Conservation (phyloP, 2,329 filamentous ascomycete genomes). For the Pyricularia pennisetigena region DNA sequence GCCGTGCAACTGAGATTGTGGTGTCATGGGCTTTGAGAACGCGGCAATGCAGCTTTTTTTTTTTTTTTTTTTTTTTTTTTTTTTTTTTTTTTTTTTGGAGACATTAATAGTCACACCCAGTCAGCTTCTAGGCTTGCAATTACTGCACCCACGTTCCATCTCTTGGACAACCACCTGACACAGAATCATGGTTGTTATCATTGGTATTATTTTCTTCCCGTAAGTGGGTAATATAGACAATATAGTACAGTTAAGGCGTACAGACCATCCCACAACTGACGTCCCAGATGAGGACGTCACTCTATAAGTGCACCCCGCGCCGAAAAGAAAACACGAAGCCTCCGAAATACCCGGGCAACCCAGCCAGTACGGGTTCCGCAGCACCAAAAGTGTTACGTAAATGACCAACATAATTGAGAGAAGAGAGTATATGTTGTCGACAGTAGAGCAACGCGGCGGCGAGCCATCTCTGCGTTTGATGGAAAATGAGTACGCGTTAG, state of each 20-base stretch:
- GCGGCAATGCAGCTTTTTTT: not conserved
- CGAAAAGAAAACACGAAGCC: not conserved
- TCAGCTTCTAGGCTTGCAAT: no score
- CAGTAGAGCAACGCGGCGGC: not conserved
- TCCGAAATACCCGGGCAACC: not conserved
- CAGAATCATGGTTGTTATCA: not conserved
- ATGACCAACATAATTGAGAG: not conserved
- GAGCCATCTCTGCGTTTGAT: not conserved
- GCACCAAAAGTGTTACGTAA: not conserved
- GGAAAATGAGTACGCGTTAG: not conserved
- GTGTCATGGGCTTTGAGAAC: not conserved
- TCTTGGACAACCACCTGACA: not conserved
- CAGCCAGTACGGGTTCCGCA: not conserved
- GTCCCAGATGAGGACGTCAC: not conserved
- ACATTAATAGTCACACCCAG: no score
- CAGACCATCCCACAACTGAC: not conserved
- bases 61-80: no score
- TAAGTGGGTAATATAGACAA: not conserved
- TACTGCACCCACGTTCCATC: not conserved
- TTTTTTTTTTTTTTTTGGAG: no score
- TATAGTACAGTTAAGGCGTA: constrained; percentile 1
- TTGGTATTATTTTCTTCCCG: not conserved
- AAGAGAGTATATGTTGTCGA: not conserved
- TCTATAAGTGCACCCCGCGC: not conserved
- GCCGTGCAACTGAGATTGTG: not conserved